These are phyloP conservation scores for Tylopilus subfusipes DNA, from an alignment of 768 basidiomycete genomes.

Conservation along the genomic window DNA sequence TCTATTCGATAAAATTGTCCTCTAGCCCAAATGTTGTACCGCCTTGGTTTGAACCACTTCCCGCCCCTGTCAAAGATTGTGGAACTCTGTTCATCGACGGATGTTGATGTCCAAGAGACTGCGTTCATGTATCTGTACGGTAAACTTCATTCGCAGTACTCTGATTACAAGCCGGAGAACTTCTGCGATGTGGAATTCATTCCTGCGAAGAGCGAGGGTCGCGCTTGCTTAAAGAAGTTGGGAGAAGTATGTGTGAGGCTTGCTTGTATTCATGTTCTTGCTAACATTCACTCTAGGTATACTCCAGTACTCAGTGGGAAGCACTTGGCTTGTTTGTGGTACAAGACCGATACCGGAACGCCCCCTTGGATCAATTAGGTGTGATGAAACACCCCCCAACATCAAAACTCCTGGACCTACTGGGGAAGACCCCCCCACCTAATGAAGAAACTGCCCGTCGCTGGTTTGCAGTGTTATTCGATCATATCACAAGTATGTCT, in stretches of 20 bases:
- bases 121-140: conserved; percentile 79
- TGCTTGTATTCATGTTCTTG: neutral
- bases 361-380: conserved; percentile 56
- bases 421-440: conserved; percentile 53
- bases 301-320: conserved; percentile 58
- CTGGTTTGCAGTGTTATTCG: conserved; percentile 63
- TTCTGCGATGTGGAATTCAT: conserved; percentile 67
- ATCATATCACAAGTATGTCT: conserved; percentile 48
- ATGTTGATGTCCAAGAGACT: conserved; percentile 42
- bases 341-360: conserved; percentile 43
- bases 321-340: conserved; percentile 67
- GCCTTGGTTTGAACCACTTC: conserved; percentile 57
- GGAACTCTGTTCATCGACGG: conserved; percentile 55
- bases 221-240: conserved; percentile 53
- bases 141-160: conserved; percentile 56
- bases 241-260: conserved; percentile 46
- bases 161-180: conserved; percentile 46
- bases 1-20: neutral
- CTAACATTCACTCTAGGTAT: conserved; percentile 47
- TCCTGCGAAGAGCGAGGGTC: conserved; percentile 55
- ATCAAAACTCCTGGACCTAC: conserved; percentile 47
- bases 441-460: conserved; percentile 46
- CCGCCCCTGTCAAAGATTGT: conserved; percentile 67
- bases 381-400: conserved; percentile 63
- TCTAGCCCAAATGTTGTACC: conserved; percentile 66